phyloP scores from a whole-genome alignment of 2,329 filamentous ascomycete species.

The Amylocarpus encephaloides region DNA sequence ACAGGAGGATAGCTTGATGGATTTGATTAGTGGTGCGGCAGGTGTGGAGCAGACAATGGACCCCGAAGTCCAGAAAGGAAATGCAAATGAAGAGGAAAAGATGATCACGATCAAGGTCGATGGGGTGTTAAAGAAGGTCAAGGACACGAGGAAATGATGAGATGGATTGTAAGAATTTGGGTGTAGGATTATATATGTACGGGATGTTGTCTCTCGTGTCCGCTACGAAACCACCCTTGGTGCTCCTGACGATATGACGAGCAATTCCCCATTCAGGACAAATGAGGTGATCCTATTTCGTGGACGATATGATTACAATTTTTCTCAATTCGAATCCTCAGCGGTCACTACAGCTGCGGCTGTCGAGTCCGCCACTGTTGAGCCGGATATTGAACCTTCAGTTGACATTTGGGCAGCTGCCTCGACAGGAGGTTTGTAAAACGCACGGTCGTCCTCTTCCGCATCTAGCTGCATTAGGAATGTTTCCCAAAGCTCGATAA shows the following conservation, averaged over 20 bases:
- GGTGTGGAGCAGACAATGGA: slow-evolving; percentile 31
- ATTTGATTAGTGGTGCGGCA: slow-evolving; percentile 46
- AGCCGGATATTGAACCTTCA: slow-evolving; percentile 37
- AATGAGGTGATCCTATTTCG: neutral
- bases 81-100: slow-evolving; percentile 8
- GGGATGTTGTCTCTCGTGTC: neutral
- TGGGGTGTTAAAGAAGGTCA: slow-evolving; percentile 8
- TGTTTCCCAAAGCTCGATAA: slow-evolving; percentile 93
- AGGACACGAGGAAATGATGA: slow-evolving; percentile 1
- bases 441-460: slow-evolving; percentile 73
- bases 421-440: slow-evolving; percentile 58
- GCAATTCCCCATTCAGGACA: neutral
- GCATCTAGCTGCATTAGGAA: slow-evolving; percentile 94
- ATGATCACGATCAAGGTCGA: slow-evolving; percentile 14
- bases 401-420: slow-evolving; percentile 41
- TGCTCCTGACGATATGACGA: neutral
- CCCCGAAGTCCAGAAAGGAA: slow-evolving; percentile 36
- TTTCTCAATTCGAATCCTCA: slow-evolving; percentile 22
- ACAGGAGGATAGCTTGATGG: slow-evolving; percentile 48
- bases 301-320: neutral
- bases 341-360: slow-evolving; percentile 16
- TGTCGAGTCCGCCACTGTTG: slow-evolving; percentile 20
- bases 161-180: neutral
- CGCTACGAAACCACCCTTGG: neutral
- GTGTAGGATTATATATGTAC: neutral